Evolutionary conservation across 306 rosid genomes (phyloP).

Genomic region (Prunus salicina): DNA sequence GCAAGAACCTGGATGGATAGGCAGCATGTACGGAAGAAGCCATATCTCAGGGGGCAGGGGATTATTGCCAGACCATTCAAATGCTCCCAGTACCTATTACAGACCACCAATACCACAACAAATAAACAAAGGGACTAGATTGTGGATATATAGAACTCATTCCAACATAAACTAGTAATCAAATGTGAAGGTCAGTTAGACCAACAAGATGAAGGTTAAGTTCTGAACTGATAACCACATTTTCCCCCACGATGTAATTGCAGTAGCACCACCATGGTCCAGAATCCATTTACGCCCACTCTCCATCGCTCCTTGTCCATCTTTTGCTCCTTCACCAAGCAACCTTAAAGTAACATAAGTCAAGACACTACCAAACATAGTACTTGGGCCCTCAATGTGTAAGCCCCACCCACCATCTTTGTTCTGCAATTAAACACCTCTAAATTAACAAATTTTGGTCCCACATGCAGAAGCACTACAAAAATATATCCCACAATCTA

Average conservation of each 20-base stretch:
- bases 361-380: slow-evolving; percentile 86
- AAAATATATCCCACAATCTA: no score
- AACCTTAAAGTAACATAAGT: slow-evolving; percentile 60
- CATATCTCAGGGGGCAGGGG: slow-evolving; percentile 93
- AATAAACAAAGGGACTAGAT: neutral
- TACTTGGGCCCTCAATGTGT: slow-evolving; percentile 87
- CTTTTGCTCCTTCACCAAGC: slow-evolving; percentile 83
- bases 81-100: slow-evolving; percentile 73
- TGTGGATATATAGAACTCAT: neutral
- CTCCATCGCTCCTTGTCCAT: slow-evolving; percentile 65
- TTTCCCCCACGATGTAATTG: slow-evolving; percentile 87
- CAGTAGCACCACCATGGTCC: slow-evolving; percentile 76
- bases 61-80: slow-evolving; percentile 95
- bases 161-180: neutral
- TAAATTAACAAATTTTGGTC: slow-evolving; percentile 4
- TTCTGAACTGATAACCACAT: slow-evolving; percentile 91
- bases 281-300: slow-evolving; percentile 71
- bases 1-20: slow-evolving; percentile 78
- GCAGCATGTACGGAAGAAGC: slow-evolving; percentile 79
- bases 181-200: slow-evolving; percentile 12
- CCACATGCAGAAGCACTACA: neutral
- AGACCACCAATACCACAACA: slow-evolving; percentile 8
- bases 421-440: slow-evolving; percentile 50
- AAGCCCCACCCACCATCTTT: slow-evolving; percentile 97
- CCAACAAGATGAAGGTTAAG: slow-evolving; percentile 22